Conservation (phyloP, 345 rosid species). For the Cardamine occulta region DNA sequence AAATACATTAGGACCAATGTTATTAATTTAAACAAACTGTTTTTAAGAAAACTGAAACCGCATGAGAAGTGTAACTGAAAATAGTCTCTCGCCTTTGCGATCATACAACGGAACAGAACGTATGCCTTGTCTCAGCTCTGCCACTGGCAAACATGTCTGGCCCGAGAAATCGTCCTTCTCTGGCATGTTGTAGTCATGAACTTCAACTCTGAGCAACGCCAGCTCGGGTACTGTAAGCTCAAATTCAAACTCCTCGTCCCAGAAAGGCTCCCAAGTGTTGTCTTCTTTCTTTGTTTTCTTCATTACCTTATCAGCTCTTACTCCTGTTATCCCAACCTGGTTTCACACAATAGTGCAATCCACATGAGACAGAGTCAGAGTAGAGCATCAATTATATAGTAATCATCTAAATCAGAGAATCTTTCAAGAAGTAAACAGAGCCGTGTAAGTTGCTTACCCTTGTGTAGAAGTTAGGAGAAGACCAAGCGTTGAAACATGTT, state of each 20-base stretch:
- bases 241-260: conserved; percentile 74
- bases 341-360: neutral
- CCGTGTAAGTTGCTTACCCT: conserved; percentile 47
- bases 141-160: conserved; percentile 70
- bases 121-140: conserved; percentile 62
- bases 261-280: conserved; percentile 67
- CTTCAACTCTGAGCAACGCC: conserved; percentile 70
- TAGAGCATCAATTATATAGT: neutral
- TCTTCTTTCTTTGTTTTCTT: conserved; percentile 63
- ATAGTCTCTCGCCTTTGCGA: conserved; percentile 56
- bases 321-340: conserved; percentile 78
- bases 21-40: too few relatives aligned
- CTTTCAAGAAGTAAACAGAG: neutral
- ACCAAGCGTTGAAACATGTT: conserved; percentile 56
- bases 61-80: conserved; percentile 61
- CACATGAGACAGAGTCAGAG: conserved; percentile 1
- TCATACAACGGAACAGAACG: conserved; percentile 65
- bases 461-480: conserved; percentile 73
- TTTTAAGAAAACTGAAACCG: conserved; percentile 55
- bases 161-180: conserved; percentile 75
- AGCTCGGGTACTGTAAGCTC: conserved; percentile 66
- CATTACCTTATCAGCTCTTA: conserved; percentile 59
- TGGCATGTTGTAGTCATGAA: conserved; percentile 68
- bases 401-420: neutral
- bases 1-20: too few relatives aligned